A percentile compares a stretch with the other conserved stretches of the same genome.
These are phyloP conservation scores for Saccharomycopsis fodiens DNA, from an alignment of 805 yeast genomes.

Conservation along the genomic window DNA sequence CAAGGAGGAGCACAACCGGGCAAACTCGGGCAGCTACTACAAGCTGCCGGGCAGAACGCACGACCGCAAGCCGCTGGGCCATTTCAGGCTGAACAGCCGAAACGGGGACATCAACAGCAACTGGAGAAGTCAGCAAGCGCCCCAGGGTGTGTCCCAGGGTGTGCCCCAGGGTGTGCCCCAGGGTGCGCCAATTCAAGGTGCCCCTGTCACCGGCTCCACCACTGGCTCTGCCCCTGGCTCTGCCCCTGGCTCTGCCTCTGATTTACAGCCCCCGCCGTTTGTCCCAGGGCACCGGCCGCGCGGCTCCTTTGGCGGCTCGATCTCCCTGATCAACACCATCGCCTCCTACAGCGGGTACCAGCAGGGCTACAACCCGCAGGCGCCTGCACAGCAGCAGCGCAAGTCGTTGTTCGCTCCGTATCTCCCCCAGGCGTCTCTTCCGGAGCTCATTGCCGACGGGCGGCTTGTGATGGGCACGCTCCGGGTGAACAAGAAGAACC, in stretches of 20 bases:
- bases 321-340: conserved; percentile 36
- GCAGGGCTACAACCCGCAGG: conserved; percentile 12
- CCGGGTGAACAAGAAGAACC: conserved; percentile 90
- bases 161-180: conserved; percentile 23
- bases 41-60: conserved; percentile 22
- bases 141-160: conserved; percentile 19
- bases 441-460: conserved; percentile 84
- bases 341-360: conserved; percentile 18
- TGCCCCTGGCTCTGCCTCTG: too few species aligned
- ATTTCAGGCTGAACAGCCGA: conserved; percentile 33
- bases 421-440: conserved; percentile 86
- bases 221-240: conserved; percentile 79
- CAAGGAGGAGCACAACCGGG: conserved; percentile 12
- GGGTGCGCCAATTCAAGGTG: conserved; percentile 26
- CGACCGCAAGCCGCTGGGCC: conserved; percentile 34
- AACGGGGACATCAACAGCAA: conserved; percentile 44
- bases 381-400: conserved; percentile 36
- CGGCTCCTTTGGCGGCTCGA: conserved; percentile 59
- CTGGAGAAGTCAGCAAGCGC: conserved; percentile 56
- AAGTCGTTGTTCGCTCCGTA: conserved; percentile 93
- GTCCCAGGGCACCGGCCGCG: conserved; percentile 77
- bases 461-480: conserved; percentile 85
- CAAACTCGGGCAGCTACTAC: conserved; percentile 2
- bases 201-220: conserved; percentile 30
- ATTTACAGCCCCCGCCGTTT: conserved; percentile 44